Percentiles rank a stretch among this genome's conserved stretches.
phyloP scores from a whole-genome alignment of 2,329 filamentous ascomycete genomes.

The Aplosporella prunicola region DNA sequence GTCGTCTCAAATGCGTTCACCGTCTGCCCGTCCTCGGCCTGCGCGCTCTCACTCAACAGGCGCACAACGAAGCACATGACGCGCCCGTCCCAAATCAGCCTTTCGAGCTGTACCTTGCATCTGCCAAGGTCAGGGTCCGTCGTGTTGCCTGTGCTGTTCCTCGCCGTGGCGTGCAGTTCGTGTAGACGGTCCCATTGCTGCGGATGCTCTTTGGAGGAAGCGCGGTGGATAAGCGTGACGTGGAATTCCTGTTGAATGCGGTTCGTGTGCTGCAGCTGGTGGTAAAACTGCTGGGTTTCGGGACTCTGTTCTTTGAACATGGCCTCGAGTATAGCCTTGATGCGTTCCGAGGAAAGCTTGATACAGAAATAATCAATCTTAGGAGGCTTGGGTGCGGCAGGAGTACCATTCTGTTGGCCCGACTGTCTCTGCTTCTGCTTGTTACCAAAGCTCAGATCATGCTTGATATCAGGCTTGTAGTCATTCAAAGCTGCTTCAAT shows the following conservation, averaged over 20 bases:
- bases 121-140: conserved; percentile 49
- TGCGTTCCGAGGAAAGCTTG: conserved; percentile 41
- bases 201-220: conserved; percentile 49
- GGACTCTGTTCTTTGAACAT: conserved; percentile 53
- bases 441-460: conserved; percentile 51
- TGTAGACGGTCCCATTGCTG: conserved; percentile 68
- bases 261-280: conserved; percentile 59
- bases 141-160: conserved; percentile 26
- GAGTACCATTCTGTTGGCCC: conserved; percentile 14
- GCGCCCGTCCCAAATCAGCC: conserved; percentile 71
- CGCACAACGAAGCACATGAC: conserved; percentile 89
- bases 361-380: conserved; percentile 58
- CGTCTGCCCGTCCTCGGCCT: conserved; percentile 36
- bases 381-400: conserved; percentile 23
- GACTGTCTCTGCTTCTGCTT: conserved; percentile 26
- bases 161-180: conserved; percentile 43
- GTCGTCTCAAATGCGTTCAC: conserved; percentile 51
- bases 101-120: conserved; percentile 54
- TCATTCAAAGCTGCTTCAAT: conserved; percentile 65
- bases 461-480: conserved; percentile 67
- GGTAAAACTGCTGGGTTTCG: conserved; percentile 58
- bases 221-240: conserved; percentile 84
- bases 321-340: conserved; percentile 54
- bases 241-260: conserved; percentile 84
- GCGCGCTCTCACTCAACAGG: conserved; percentile 18